phyloP scores from a whole-genome alignment of 371 early-diverging fungal genomes.

The Fennellomyces sp. region DNA sequence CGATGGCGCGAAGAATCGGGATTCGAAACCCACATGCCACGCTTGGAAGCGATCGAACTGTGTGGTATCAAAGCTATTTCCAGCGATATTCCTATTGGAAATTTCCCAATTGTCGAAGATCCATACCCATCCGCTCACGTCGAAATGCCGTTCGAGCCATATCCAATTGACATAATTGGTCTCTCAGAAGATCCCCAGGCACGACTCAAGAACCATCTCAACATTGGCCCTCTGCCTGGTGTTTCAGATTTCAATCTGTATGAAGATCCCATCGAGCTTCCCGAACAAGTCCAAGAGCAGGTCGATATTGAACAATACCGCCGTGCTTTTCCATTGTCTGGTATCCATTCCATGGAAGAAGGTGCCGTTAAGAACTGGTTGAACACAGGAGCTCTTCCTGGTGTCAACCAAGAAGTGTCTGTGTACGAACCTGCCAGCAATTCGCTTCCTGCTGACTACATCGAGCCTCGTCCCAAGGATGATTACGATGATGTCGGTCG shows the following conservation, averaged over 20 bases:
- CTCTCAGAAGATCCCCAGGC: background rate
- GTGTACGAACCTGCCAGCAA: background rate
- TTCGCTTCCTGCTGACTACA: slow-evolving; percentile 1
- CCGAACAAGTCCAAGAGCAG: background rate
- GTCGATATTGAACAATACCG: slow-evolving; percentile 3
- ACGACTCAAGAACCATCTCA: slow-evolving; percentile 6
- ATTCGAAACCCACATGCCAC: background rate
- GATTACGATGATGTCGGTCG: background rate
- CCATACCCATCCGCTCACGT: background rate
- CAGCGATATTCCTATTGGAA: background rate
- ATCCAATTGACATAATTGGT: background rate
- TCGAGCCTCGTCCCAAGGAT: background rate
- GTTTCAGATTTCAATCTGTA: background rate
- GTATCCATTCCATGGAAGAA: background rate
- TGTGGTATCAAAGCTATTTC: background rate
- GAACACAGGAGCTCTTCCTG: background rate
- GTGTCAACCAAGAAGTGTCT: background rate
- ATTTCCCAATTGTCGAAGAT: slow-evolving; percentile 1
- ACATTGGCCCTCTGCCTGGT: background rate
- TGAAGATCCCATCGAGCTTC: background rate
- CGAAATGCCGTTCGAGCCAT: background rate
- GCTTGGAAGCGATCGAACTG: background rate
- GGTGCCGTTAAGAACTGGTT: slow-evolving; percentile 7
- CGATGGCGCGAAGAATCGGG: background rate
- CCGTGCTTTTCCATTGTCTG: background rate